Conservation (phyloP, 1,139 yeast species). For the Hemisphaericaspora subhashii region DNA sequence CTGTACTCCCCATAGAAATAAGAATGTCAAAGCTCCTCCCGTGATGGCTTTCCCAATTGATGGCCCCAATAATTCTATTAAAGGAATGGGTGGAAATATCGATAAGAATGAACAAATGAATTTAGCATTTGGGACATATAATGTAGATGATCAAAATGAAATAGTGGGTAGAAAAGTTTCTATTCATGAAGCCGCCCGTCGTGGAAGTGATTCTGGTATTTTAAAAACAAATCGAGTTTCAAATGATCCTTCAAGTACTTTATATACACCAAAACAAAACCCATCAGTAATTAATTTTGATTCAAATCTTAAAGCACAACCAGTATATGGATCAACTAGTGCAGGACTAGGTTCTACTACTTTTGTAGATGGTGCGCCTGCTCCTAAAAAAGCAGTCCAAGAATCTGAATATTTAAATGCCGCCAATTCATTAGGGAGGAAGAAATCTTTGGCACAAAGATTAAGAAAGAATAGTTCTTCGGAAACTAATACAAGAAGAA, state of each 20-base stretch:
- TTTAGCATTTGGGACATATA: constrained; percentile 58
- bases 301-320: constrained; percentile 63
- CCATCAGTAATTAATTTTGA: constrained; percentile 68
- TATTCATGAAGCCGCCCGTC: constrained; percentile 11
- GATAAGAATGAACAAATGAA: constrained; percentile 57
- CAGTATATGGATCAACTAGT: constrained; percentile 82
- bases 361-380: constrained; percentile 95
- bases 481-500: constrained; percentile 34
- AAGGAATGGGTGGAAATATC: constrained; percentile 53
- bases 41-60: constrained; percentile 93
- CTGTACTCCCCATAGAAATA: constrained; percentile 93
- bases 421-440: constrained; percentile 55
- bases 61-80: constrained; percentile 88
- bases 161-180: constrained; percentile 30
- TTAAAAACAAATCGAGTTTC: constrained; percentile 13
- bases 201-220: constrained; percentile 8
- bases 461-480: constrained; percentile 49
- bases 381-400: constrained; percentile 46
- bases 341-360: constrained; percentile 91
- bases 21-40: constrained; percentile 78
- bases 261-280: constrained; percentile 44
- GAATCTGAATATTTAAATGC: constrained; percentile 29
- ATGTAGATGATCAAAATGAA: constrained; percentile 36
- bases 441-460: constrained; percentile 74
- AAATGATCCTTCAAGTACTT: constrained; percentile 22